Conservation (phyloP, 371 early-diverging fungal species). For the Zychaea mexicana region DNA sequence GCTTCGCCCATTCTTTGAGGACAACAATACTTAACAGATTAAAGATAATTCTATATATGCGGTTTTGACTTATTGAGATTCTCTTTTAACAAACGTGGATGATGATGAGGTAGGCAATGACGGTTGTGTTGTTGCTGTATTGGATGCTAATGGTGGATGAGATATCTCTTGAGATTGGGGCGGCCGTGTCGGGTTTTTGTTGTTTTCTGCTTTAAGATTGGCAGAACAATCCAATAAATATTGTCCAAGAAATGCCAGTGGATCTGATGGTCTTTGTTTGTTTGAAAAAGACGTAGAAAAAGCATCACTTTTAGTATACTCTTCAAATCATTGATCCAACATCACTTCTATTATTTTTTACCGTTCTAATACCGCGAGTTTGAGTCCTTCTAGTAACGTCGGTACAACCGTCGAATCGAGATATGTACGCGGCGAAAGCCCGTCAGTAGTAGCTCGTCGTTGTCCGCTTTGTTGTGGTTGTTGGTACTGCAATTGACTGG, state of each 20-base stretch:
- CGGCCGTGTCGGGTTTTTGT: constrained; percentile 1
- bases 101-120: background rate
- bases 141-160: constrained; percentile 1
- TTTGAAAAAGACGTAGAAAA: background rate
- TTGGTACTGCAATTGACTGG: background rate
- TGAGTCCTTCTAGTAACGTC: constrained; percentile 67
- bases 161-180: constrained; percentile 1
- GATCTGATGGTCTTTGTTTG: constrained; percentile 25
- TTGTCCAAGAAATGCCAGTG: constrained; percentile 20
- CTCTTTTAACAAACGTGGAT: constrained; percentile 3
- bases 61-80: background rate
- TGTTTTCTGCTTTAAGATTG: constrained; percentile 9
- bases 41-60: no score
- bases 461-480: constrained; percentile 1
- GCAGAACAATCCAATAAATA: constrained; percentile 22
- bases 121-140: background rate
- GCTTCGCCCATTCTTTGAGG: constrained; percentile 55
- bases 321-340: background rate
- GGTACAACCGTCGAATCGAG: constrained; percentile 64
- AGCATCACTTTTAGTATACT: background rate
- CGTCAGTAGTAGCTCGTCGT: no score
- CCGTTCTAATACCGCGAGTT: constrained; percentile 60
- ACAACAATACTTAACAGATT: background rate
- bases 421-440: constrained; percentile 55
- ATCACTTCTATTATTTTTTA: constrained; percentile 15